A percentile compares a stretch with the other conserved stretches of the same genome.
phyloP scores from a whole-genome alignment of 2,329 filamentous ascomycete genomes.

The Aspergillus sp. region DNA sequence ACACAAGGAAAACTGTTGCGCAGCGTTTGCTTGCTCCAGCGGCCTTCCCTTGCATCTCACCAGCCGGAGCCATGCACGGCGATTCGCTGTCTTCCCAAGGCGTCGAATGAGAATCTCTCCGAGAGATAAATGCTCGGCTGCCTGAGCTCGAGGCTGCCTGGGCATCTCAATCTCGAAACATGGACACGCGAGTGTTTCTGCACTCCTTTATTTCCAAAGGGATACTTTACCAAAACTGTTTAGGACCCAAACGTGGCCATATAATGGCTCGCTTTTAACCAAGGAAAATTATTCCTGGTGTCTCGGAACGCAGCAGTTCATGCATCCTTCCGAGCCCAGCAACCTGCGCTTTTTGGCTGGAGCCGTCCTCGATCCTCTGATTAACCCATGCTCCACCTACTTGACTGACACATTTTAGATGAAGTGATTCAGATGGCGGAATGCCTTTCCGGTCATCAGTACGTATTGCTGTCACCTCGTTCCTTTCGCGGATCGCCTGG shows the following conservation, averaged over 20 bases:
- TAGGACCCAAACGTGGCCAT: not conserved
- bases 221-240: not conserved
- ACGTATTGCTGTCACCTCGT: not conserved
- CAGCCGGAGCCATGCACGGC: not conserved
- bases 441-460: not conserved
- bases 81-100: conserved; percentile 4
- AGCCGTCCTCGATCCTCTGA: not conserved
- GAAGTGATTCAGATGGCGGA: not conserved
- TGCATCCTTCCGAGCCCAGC: not conserved
- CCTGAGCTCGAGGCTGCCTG: not conserved
- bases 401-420: not conserved
- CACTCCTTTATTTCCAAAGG: conserved; percentile 2
- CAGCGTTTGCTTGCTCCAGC: conserved; percentile 8
- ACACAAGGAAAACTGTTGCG: conserved; percentile 5
- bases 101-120: conserved; percentile 6
- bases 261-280: not conserved
- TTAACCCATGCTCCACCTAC: not conserved
- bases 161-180: not conserved
- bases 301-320: conserved; percentile 1
- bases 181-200: not conserved
- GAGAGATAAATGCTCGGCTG: conserved; percentile 3
- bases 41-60: conserved; percentile 5
- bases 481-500: not conserved
- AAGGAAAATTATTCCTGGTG: not conserved
- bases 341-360: not conserved